Percentiles rank a stretch among this genome's conserved stretches.
Conservation (phyloP, 2,329 filamentous ascomycete genomes). For the Aspergillus sp. region DNA sequence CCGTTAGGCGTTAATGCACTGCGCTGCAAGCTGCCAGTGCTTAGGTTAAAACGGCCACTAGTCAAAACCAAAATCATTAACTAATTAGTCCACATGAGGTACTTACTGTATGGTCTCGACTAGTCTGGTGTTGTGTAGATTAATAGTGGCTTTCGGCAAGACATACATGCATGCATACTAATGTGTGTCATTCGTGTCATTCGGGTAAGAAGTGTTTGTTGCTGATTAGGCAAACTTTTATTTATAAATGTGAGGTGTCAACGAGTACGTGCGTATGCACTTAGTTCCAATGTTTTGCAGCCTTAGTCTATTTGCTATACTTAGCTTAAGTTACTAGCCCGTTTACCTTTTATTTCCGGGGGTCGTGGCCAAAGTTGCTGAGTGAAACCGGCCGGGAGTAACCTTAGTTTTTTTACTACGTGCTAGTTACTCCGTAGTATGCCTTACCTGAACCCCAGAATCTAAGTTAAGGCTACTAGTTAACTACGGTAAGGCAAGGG, state of each 20-base stretch:
- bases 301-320: background rate
- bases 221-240: no score
- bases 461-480: no score
- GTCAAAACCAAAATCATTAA: background rate
- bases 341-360: background rate
- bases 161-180: background rate
- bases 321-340: background rate
- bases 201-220: background rate
- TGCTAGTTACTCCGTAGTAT: no score
- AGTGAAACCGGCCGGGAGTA: no score
- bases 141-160: no score
- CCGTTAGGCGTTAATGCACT: background rate
- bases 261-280: background rate
- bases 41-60: background rate
- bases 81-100: background rate
- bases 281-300: background rate
- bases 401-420: no score
- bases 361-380: background rate
- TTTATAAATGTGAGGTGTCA: background rate
- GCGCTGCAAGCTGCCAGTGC: background rate
- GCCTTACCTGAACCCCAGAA: no score
- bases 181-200: background rate
- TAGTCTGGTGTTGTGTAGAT: no score
- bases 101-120: no score
- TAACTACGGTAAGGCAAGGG: no score